Percentiles rank a stretch among this genome's conserved stretches.
Evolutionary conservation across 805 yeast genomes (phyloP).

Genomic region (Kodamaea laetipori): DNA sequence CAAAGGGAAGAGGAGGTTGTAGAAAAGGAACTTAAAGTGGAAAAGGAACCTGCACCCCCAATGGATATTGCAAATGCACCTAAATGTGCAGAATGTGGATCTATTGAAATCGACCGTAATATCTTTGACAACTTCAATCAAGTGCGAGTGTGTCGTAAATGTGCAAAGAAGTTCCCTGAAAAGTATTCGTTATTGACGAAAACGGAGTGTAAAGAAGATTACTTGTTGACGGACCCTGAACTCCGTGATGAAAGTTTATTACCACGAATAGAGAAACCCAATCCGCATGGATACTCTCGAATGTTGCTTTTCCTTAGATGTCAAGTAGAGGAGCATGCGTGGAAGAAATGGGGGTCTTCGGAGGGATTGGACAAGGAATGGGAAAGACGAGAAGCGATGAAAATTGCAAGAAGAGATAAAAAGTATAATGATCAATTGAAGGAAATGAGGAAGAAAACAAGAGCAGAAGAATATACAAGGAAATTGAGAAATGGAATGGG

Average conservation of each 20-base stretch:
- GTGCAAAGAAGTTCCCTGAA: slow-evolving; percentile 74
- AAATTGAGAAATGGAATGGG: slow-evolving; percentile 58
- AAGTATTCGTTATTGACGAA: slow-evolving; percentile 90
- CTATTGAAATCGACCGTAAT: slow-evolving; percentile 78
- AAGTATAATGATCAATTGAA: slow-evolving; percentile 74
- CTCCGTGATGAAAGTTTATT: slow-evolving; percentile 67
- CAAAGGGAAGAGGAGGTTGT: slow-evolving; percentile 48
- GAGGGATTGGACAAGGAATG: slow-evolving; percentile 92
- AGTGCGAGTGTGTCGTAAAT: slow-evolving; percentile 73
- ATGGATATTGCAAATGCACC: slow-evolving; percentile 73
- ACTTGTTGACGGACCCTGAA: slow-evolving; percentile 91
- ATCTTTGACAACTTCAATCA: slow-evolving; percentile 66
- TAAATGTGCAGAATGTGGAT: slow-evolving; percentile 78
- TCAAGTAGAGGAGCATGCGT: slow-evolving; percentile 92
- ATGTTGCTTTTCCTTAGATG: slow-evolving; percentile 91
- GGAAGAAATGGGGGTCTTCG: slow-evolving; percentile 91
- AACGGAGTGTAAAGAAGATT: slow-evolving; percentile 93
- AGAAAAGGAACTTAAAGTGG: slow-evolving; percentile 44
- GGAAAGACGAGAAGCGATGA: slow-evolving; percentile 75
- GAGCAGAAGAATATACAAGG: slow-evolving; percentile 88
- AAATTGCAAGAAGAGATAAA: slow-evolving; percentile 72
- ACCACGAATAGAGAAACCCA: slow-evolving; percentile 82
- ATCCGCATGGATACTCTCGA: slow-evolving; percentile 90
- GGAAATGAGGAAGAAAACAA: slow-evolving; percentile 87
- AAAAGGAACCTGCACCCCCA: slow-evolving; percentile 68